These are phyloP conservation scores for Trichoderma pleuroti DNA, from an alignment of 2,329 filamentous ascomycete genomes.

Conservation along the genomic window DNA sequence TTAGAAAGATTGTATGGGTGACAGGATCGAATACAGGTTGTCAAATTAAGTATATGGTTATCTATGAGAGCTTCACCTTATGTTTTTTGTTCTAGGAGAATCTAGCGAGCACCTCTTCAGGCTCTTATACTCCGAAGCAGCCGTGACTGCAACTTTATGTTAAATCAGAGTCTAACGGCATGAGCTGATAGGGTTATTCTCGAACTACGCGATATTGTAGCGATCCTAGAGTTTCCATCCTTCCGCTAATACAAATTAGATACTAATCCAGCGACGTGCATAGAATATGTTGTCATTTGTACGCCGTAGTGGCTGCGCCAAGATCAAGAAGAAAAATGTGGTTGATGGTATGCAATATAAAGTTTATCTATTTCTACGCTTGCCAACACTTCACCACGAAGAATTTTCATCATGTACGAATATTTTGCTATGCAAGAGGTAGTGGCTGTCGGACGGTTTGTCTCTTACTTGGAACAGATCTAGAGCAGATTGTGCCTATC, in stretches of 20 bases:
- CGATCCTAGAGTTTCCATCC: background rate
- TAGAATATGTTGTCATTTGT: background rate
- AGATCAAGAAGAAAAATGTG: background rate
- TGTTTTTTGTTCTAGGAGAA: background rate
- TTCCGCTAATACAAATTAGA: background rate
- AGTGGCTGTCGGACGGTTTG: background rate
- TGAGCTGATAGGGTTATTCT: background rate
- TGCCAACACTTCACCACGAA: background rate
- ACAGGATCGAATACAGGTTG: background rate
- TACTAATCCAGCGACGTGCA: background rate
- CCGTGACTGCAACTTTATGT: background rate
- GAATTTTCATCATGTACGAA: background rate
- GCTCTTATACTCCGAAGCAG: background rate
- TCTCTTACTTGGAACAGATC: background rate
- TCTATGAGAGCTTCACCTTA: background rate
- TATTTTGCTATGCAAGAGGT: background rate
- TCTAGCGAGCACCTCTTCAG: background rate
- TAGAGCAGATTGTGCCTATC: background rate
- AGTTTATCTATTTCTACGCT: background rate
- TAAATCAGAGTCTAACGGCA: background rate
- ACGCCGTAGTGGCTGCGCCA: background rate
- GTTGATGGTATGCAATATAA: background rate
- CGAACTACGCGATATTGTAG: background rate
- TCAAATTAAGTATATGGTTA: background rate
- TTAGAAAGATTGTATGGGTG: background rate